These are phyloP conservation scores for Lactuca saligna DNA, from an alignment of 129 eudicot genomes.

Conservation along the genomic window DNA sequence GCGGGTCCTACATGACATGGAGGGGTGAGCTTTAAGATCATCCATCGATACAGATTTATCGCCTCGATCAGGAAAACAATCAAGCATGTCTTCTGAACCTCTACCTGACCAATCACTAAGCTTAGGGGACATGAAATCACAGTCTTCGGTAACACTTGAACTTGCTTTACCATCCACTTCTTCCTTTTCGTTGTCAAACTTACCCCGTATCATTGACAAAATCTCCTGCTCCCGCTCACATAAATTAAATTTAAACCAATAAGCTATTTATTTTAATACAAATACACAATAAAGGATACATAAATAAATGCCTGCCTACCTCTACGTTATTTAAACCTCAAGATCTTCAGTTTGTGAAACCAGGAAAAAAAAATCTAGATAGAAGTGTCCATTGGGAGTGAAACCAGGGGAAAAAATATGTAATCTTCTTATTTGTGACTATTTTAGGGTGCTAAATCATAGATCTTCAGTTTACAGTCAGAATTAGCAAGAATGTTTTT, in stretches of 20 bases:
- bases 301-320: constrained; percentile 50
- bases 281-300: neutral
- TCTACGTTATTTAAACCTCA: constrained; percentile 80
- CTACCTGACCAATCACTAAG: constrained; percentile 88
- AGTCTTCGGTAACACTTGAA: constrained; percentile 78
- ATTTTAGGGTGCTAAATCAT: too few species aligned
- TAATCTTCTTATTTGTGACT: too few species aligned
- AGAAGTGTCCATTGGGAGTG: too few species aligned
- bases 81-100: constrained; percentile 98
- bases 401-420: too few species aligned
- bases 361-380: too few species aligned
- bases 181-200: constrained; percentile 97
- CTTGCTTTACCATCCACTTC: constrained; percentile 89
- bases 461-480: too few species aligned
- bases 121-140: constrained; percentile 72
- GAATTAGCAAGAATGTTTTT: too few species aligned
- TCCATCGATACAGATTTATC: constrained; percentile 77
- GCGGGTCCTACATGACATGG: constrained; percentile 91
- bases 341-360: too few species aligned
- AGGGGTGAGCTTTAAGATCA: constrained; percentile 70
- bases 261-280: neutral
- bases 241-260: neutral
- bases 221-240: constrained; percentile 63
- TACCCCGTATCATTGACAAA: constrained; percentile 70
- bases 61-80: constrained; percentile 65